A percentile compares a stretch with the other conserved stretches of the same genome.
These are phyloP conservation scores for Fraxinus sp. DNA, from an alignment of 305 asterid genomes.

Conservation along the genomic window DNA sequence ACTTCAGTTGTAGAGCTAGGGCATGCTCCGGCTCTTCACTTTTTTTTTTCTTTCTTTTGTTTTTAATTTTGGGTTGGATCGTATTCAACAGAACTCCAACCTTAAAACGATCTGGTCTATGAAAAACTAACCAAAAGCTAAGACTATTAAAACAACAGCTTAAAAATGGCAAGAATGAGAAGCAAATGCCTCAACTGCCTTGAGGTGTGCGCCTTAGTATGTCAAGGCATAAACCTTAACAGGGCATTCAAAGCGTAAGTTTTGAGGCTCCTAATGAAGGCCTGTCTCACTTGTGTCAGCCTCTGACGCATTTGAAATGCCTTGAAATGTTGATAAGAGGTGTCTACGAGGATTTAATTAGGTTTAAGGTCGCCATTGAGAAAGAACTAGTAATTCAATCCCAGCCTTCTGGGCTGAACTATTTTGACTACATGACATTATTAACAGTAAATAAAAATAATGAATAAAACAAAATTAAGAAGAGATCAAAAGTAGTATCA, in stretches of 20 bases:
- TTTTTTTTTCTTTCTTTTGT: too few relatives aligned
- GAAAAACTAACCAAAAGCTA: neutral
- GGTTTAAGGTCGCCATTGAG: neutral
- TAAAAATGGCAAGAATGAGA: neutral
- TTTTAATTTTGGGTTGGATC: neutral
- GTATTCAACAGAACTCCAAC: neutral
- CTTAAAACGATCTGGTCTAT: neutral
- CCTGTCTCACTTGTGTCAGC: neutral
- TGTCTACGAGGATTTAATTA: neutral
- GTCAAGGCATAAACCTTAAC: neutral
- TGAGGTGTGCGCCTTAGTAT: neutral
- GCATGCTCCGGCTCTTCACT: neutral
- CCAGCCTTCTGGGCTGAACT: neutral
- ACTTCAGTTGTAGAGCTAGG: neutral
- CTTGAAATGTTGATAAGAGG: neutral
- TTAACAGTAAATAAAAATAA: neutral
- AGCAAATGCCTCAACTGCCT: neutral
- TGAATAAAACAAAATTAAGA: neutral
- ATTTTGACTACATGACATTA: neutral
- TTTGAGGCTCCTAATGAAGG: neutral
- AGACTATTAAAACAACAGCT: neutral
- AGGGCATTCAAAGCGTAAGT: neutral
- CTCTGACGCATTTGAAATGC: neutral
- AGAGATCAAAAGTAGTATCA: neutral
- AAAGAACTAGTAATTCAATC: neutral